Base-by-base conservation (phyloP, 1,139 yeast genomes). In the Pichia sp. region DNA sequence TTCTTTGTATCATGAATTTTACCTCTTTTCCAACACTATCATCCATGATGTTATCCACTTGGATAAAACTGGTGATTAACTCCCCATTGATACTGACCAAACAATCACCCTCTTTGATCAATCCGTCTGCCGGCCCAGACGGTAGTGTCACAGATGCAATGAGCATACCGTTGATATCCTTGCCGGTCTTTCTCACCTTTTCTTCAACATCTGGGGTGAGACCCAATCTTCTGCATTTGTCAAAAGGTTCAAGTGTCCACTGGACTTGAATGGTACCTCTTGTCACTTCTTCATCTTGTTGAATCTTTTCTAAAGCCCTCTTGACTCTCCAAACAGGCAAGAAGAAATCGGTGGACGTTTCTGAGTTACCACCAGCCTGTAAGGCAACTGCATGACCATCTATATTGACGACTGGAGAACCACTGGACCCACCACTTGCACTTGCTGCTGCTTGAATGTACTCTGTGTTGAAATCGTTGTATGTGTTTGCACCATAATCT, bases 371-470 rank as follows among this genome's bases (percentile, higher is more conserved):
- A 60, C 97, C 97, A 0, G 97, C 97, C 70, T 91, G 96, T 55
- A 91, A 73, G 0, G 97, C 97, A 28, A 91, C 88, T 0, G 91
- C 96, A 62, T 80, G 73, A 1, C 97, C 97, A 61, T 87, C 86
- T 50, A 86, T 83, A 66, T 89, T 81, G 8, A 91, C 95, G 22
- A 91, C 98, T 0, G 98, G 97, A 2, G 96, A 89, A 4, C 98
- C 98, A 49, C 95, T 85, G 1, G 96, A 89, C 1, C 97, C 97
- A 40, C 97, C 97, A 10, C 96, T 85, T 0, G 97, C 96, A 59
- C 91, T 80, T 0, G 97, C 96, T 16, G 97, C 96, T 1, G 97
- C 98, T 69, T 91, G 97, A 55, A 90, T 89, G 70, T 91, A 91
- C 68, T 89, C 96, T 0, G 97, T 91, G 67, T 91, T 91, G 76